These are phyloP conservation scores for Aspergillaceae sp. DNA, from an alignment of 2,329 filamentous ascomycete genomes.

Conservation along the genomic window DNA sequence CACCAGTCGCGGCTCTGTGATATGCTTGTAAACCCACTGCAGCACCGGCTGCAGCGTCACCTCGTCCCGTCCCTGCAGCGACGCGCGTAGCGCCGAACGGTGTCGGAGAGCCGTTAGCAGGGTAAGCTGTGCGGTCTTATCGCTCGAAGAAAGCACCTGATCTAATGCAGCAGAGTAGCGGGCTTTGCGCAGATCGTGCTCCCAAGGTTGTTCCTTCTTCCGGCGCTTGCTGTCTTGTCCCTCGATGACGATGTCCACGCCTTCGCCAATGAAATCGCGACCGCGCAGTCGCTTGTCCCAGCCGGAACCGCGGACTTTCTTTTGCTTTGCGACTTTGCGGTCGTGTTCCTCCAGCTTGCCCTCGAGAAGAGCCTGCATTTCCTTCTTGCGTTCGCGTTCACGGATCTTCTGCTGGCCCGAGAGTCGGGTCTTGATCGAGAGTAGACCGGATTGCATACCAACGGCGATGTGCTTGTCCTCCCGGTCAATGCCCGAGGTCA, in stretches of 20 bases:
- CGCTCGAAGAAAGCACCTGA: constrained; percentile 55
- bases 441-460: constrained; percentile 86
- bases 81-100: constrained; percentile 71
- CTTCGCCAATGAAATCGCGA: constrained; percentile 75
- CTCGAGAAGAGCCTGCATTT: constrained; percentile 72
- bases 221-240: constrained; percentile 52
- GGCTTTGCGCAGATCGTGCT: constrained; percentile 68
- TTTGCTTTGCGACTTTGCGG: constrained; percentile 60
- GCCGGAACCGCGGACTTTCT: constrained; percentile 51
- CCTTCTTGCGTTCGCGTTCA: constrained; percentile 68
- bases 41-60: constrained; percentile 71
- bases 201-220: constrained; percentile 67
- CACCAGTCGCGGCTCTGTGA: constrained; percentile 74
- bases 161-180: constrained; percentile 73
- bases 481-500: constrained; percentile 56
- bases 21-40: constrained; percentile 70
- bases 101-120: constrained; percentile 78
- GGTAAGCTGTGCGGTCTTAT: constrained; percentile 60
- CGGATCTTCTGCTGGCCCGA: constrained; percentile 71
- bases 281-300: constrained; percentile 57
- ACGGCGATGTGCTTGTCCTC: constrained; percentile 92
- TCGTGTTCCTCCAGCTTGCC: constrained; percentile 74
- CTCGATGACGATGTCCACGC: constrained; percentile 80
- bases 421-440: constrained; percentile 82
- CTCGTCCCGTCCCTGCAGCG: constrained; percentile 74